phyloP scores from a whole-genome alignment of 805 yeast species.

The Yamadazyma kitorensis region DNA sequence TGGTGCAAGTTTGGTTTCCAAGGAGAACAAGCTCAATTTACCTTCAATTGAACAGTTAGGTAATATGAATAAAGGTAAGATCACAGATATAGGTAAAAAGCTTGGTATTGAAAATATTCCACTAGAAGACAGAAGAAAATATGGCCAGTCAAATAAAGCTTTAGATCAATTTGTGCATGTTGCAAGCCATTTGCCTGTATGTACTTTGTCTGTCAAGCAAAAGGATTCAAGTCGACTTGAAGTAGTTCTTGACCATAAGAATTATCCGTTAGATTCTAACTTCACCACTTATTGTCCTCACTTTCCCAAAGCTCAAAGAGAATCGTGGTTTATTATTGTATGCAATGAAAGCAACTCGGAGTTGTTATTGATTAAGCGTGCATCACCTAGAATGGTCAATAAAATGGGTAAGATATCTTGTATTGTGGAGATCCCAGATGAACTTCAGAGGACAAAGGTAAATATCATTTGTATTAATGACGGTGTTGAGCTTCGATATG shows the following conservation, averaged over 20 bases:
- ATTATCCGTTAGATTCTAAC: conserved; percentile 48
- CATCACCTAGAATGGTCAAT: conserved; percentile 52
- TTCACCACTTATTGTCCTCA: conserved; percentile 72
- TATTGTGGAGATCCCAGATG: conserved; percentile 49
- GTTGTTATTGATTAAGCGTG: conserved; percentile 67
- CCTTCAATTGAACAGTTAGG: conserved; percentile 34
- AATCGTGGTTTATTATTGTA: conserved; percentile 83
- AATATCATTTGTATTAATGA: conserved; percentile 59
- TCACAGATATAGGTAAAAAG: conserved; percentile 29
- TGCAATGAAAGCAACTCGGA: conserved; percentile 50
- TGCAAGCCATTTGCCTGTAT: conserved; percentile 61
- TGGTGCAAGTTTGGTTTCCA: conserved; percentile 27
- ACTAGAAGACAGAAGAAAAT: conserved; percentile 9
- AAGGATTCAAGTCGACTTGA: conserved; percentile 27
- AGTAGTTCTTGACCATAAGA: conserved; percentile 54
- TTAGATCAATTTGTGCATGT: conserved; percentile 50
- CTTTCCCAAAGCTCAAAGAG: conserved; percentile 89
- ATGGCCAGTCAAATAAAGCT: conserved; percentile 23
- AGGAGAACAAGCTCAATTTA: conserved; percentile 15
- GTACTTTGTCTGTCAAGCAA: conserved; percentile 44
- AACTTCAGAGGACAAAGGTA: conserved; percentile 44
- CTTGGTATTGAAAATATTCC: conserved; percentile 6
- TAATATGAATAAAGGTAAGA: conserved; percentile 29
- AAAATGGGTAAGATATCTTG: conserved; percentile 41
- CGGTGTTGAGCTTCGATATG: conserved; percentile 57